Evolutionary conservation across 352 stramenopile genomes (phyloP).

Genomic region (Peronospora belbahrii): DNA sequence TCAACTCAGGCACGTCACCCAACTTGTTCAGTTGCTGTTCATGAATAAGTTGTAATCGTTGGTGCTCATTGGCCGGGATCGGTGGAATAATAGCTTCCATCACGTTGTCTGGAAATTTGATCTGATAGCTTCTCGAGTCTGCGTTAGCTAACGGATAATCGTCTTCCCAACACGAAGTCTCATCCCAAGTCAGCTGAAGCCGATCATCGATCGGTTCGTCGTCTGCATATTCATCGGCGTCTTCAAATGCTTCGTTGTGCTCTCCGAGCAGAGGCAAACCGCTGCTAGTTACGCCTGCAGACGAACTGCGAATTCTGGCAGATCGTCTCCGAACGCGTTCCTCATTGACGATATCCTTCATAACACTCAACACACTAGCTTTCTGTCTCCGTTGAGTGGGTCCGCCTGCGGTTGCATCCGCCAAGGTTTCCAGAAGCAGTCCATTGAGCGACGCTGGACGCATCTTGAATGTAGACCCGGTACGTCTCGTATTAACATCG

Average conservation of each 20-base stretch:
- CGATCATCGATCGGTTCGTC: constrained; percentile 3
- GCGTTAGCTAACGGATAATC: constrained; percentile 43
- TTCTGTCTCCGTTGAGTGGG: constrained; percentile 23
- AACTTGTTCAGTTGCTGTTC: constrained; percentile 41
- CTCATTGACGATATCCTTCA: constrained; percentile 37
- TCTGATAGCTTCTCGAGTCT: constrained; percentile 37
- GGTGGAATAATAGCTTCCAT: constrained; percentile 23
- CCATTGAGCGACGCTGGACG: constrained; percentile 25
- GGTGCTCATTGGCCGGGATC: constrained; percentile 34
- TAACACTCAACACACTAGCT: constrained; percentile 31
- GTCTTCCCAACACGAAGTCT: constrained; percentile 14
- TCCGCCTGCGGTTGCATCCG: constrained; percentile 13
- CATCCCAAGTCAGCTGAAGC: constrained; percentile 18
- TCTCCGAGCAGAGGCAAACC: constrained; percentile 14
- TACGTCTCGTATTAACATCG: constrained; percentile 5
- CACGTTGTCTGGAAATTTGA: constrained; percentile 29
- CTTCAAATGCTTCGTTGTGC: constrained; percentile 5
- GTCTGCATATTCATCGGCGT: constrained; percentile 1
- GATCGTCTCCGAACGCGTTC: constrained; percentile 23
- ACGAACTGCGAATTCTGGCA: constrained; percentile 13
- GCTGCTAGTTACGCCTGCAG: constrained; percentile 1
- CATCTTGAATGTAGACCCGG: constrained; percentile 15
- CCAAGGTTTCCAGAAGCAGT: constrained; percentile 29
- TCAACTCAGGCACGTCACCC: constrained; percentile 49
- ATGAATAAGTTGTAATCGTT: constrained; percentile 41